These are phyloP conservation scores for Voacanga thouarsii DNA, from an alignment of 257 asterid genomes.

Conservation along the genomic window DNA sequence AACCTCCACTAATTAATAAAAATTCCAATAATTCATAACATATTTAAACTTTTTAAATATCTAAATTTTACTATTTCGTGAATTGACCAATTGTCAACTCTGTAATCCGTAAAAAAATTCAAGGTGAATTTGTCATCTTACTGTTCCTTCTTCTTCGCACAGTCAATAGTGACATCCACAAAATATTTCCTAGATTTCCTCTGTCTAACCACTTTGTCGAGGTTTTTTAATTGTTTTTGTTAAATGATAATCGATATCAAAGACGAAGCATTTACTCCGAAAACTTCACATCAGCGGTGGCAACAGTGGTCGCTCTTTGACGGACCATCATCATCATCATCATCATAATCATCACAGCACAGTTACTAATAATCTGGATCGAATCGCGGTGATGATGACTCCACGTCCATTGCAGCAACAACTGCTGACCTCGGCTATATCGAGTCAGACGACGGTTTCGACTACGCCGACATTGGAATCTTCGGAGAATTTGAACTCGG, in stretches of 20 bases:
- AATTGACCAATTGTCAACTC: too few relatives aligned
- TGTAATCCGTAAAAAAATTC: too few relatives aligned
- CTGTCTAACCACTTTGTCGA: constrained; percentile 6
- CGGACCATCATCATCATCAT: constrained; percentile 24
- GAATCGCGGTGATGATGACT: constrained; percentile 6
- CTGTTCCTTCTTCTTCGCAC: too few relatives aligned
- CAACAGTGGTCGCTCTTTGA: constrained; percentile 13
- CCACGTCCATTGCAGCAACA: constrained; percentile 15
- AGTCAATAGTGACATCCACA: too few relatives aligned
- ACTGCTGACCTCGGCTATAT: constrained; percentile 11
- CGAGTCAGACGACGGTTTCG: background rate
- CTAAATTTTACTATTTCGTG: too few relatives aligned
- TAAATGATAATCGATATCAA: constrained; percentile 81
- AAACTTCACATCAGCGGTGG: constrained; percentile 83
- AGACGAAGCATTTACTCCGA: constrained; percentile 87
- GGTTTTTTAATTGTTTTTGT: constrained; percentile 1
- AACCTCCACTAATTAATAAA: too few relatives aligned
- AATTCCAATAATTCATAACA: too few relatives aligned
- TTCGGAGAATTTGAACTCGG: constrained; percentile 16
- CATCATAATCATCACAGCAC: constrained; percentile 12
- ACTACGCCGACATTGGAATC: constrained; percentile 15
- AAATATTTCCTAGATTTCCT: too few relatives aligned
- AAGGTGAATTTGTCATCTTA: too few relatives aligned
- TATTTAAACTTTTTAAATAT: too few relatives aligned
- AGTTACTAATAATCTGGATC: constrained; percentile 8